Evolutionary conservation across 1,284 basidiomycete species (phyloP).

Genomic region (Anthracocystis panici-leucophaei): DNA sequence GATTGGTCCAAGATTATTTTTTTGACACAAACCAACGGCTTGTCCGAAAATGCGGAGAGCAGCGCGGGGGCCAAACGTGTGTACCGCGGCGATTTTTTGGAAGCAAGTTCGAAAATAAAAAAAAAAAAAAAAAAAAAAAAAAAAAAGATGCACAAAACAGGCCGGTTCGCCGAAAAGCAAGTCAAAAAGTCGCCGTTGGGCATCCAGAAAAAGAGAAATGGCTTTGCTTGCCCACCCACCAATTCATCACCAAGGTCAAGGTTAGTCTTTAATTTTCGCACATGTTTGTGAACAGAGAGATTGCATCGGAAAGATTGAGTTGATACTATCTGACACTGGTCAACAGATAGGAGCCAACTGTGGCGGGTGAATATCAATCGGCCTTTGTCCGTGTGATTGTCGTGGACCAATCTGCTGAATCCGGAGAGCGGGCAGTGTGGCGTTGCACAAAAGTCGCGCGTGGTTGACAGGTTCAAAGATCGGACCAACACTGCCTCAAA

Average conservation of each 20-base stretch:
- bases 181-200: conserved; percentile 3
- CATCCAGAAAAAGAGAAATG: neutral
- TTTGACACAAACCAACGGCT: neutral
- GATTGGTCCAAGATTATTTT: conserved; percentile 3
- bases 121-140: too few relatives aligned
- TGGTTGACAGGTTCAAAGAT: neutral
- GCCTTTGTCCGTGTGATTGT: neutral
- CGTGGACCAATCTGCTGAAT: neutral
- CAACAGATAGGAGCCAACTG: too few relatives aligned
- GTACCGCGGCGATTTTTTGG: conserved; percentile 1
- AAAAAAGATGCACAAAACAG: conserved; percentile 2
- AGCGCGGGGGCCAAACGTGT: neutral
- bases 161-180: conserved; percentile 5
- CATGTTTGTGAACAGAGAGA: neutral
- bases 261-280: neutral
- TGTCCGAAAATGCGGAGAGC: conserved; percentile 11
- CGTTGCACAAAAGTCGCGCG: neutral
- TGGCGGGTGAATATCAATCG: neutral
- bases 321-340: neutral
- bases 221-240: neutral
- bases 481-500: neutral
- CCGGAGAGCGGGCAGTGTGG: neutral
- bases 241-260: neutral
- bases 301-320: neutral
- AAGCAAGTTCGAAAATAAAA: conserved; percentile 8